A percentile compares a stretch with the other conserved stretches of the same genome.
Evolutionary conservation across 768 basidiomycete genomes (phyloP).

Genomic region (Boletus reticuloceps): DNA sequence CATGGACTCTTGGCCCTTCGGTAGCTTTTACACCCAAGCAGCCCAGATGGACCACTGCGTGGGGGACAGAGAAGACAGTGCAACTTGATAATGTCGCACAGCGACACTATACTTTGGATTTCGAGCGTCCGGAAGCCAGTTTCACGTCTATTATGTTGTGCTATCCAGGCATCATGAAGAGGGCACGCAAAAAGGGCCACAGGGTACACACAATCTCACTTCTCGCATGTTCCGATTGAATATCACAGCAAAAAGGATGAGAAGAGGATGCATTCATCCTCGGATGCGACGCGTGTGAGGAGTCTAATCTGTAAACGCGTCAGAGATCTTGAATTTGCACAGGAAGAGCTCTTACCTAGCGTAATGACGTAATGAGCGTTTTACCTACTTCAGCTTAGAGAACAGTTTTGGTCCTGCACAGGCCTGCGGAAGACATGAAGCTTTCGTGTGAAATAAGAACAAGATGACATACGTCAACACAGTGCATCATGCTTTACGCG

Average conservation of each 20-base stretch:
- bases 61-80: too few species aligned
- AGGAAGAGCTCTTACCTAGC: conserved; percentile 15
- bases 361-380: not conserved
- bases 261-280: conserved; percentile 12
- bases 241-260: not conserved
- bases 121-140: too few species aligned
- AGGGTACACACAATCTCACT: not conserved
- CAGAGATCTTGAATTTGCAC: not conserved
- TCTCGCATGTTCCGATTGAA: not conserved
- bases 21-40: too few species aligned
- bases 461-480: conserved; percentile 66
- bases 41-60: too few species aligned
- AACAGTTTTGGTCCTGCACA: conserved; percentile 79
- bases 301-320: conserved; percentile 15
- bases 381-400: conserved; percentile 53
- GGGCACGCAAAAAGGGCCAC: not conserved
- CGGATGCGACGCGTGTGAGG: not conserved
- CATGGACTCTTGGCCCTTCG: too few species aligned
- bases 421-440: conserved; percentile 31
- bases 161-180: not conserved
- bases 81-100: too few species aligned
- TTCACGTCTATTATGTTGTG: too few species aligned
- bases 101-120: too few species aligned
- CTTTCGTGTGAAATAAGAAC: not conserved
- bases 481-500: conserved; percentile 80